Evolutionary conservation across 2,329 filamentous ascomycete genomes (phyloP).

Genomic region (Catunica adiposa): DNA sequence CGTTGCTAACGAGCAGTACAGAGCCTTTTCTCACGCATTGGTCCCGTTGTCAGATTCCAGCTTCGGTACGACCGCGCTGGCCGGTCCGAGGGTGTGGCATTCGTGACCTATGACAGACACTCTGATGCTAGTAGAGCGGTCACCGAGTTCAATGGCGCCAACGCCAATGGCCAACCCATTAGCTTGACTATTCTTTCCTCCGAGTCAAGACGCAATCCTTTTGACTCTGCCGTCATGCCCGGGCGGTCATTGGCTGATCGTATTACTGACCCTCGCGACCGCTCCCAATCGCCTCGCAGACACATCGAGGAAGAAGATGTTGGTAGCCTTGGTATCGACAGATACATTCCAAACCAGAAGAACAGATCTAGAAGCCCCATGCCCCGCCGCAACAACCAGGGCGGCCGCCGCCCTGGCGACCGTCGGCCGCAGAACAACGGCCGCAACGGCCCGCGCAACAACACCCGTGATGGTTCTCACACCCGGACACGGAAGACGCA

Average conservation of each 20-base stretch:
- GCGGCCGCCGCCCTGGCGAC: conserved; percentile 34
- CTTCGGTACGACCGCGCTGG: conserved; percentile 76
- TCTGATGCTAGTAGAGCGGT: conserved; percentile 61
- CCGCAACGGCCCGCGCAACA: conserved; percentile 19
- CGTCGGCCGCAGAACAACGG: conserved; percentile 26
- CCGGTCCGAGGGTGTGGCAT: conserved; percentile 71
- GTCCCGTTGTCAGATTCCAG: conserved; percentile 49
- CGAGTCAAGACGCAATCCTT: conserved; percentile 35
- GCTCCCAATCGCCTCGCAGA: conserved; percentile 41
- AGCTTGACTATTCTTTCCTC: conserved; percentile 48
- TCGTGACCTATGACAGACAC: conserved; percentile 57
- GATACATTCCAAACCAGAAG: conserved; percentile 51
- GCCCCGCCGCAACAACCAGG: conserved; percentile 19
- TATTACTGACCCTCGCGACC: conserved; percentile 42
- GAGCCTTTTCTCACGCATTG: conserved; percentile 57
- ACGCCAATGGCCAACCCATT: conserved; percentile 80
- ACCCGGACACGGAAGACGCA: conserved; percentile 67
- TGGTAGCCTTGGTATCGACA: conserved; percentile 53
- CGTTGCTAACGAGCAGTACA: background rate
- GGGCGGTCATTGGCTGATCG: conserved; percentile 43
- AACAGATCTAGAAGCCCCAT: conserved; percentile 41
- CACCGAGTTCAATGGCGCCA: conserved; percentile 71
- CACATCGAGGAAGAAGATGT: conserved; percentile 38
- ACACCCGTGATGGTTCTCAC: conserved; percentile 22
- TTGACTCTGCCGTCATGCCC: conserved; percentile 38